A percentile compares a stretch with the other conserved stretches of the same genome.
Evolutionary conservation across 768 basidiomycete species (phyloP).

Genomic region (Jaapia argillacea): DNA sequence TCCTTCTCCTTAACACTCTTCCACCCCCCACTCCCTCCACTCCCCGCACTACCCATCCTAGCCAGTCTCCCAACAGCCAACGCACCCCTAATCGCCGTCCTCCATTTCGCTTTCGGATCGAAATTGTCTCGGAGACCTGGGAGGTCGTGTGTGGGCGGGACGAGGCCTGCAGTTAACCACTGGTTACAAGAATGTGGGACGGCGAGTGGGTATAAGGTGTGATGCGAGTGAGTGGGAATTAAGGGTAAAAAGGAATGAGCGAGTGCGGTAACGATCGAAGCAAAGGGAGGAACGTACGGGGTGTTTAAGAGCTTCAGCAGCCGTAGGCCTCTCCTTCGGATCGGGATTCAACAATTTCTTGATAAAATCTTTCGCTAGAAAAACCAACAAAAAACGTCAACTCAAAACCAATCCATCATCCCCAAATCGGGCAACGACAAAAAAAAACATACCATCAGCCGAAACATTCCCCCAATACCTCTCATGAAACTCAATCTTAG

Average conservation of each 20-base stretch:
- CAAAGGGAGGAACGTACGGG: conserved; percentile 32
- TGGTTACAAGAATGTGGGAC: conserved; percentile 15
- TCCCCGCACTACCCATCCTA: conserved; percentile 13
- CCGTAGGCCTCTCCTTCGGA: conserved; percentile 62
- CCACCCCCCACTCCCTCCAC: conserved; percentile 26
- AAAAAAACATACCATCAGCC: conserved; percentile 43
- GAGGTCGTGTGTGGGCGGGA: conserved; percentile 69
- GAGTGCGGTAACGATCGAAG: background rate
- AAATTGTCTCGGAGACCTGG: conserved; percentile 76
- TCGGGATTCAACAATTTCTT: conserved; percentile 59
- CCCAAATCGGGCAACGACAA: background rate
- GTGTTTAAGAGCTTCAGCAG: conserved; percentile 57
- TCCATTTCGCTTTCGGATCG: conserved; percentile 66
- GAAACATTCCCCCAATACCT: conserved; percentile 92
- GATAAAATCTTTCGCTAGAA: conserved; percentile 78
- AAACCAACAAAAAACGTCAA: background rate
- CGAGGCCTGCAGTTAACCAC: conserved; percentile 66
- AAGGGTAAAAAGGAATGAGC: background rate
- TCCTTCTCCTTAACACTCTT: conserved; percentile 23
- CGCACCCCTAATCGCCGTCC: conserved; percentile 50
- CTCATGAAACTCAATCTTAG: conserved; percentile 85
- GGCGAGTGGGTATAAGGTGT: too few relatives aligned
- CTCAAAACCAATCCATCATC: background rate
- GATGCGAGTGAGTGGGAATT: conserved; percentile 1
- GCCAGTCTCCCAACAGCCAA: conserved; percentile 21